phyloP scores from a whole-genome alignment of 2,329 filamentous ascomycete genomes.

The Aspergillus piperis region DNA sequence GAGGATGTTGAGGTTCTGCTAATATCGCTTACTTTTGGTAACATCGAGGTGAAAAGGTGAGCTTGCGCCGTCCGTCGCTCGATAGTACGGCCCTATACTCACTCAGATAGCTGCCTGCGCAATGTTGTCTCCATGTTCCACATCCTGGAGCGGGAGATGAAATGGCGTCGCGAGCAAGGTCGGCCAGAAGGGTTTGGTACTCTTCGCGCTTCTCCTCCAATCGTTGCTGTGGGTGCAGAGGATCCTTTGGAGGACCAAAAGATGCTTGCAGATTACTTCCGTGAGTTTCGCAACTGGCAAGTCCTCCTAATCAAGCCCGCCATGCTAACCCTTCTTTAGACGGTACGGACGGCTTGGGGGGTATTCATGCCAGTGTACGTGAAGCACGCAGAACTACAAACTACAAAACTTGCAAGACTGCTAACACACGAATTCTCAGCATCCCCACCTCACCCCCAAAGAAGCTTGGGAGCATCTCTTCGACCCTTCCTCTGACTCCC shows the following conservation, averaged over 20 bases:
- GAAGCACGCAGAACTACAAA: background rate
- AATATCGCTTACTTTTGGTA: constrained; percentile 90
- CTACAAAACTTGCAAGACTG: background rate
- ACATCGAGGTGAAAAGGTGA: constrained; percentile 81
- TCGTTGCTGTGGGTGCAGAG: constrained; percentile 83
- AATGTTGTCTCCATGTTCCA: constrained; percentile 92
- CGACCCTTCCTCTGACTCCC: constrained; percentile 45
- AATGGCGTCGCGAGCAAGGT: constrained; percentile 74
- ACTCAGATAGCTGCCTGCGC: constrained; percentile 67
- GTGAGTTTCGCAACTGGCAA: constrained; percentile 53
- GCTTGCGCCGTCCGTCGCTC: background rate
- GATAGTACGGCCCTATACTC: background rate
- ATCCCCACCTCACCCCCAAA: constrained; percentile 72
- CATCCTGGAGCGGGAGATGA: constrained; percentile 82
- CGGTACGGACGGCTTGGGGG: constrained; percentile 73
- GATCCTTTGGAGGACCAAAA: constrained; percentile 81
- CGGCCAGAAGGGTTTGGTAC: constrained; percentile 70
- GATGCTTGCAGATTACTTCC: constrained; percentile 83
- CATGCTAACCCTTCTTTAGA: constrained; percentile 51
- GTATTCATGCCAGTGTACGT: constrained; percentile 62
- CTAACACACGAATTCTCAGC: constrained; percentile 45
- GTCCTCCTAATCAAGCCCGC: background rate
- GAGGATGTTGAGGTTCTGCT: constrained; percentile 85
- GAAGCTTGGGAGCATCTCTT: constrained; percentile 75
- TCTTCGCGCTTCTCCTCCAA: constrained; percentile 71